Conservation (phyloP, 129 eudicot genomes). For the Glebionis coronaria region DNA sequence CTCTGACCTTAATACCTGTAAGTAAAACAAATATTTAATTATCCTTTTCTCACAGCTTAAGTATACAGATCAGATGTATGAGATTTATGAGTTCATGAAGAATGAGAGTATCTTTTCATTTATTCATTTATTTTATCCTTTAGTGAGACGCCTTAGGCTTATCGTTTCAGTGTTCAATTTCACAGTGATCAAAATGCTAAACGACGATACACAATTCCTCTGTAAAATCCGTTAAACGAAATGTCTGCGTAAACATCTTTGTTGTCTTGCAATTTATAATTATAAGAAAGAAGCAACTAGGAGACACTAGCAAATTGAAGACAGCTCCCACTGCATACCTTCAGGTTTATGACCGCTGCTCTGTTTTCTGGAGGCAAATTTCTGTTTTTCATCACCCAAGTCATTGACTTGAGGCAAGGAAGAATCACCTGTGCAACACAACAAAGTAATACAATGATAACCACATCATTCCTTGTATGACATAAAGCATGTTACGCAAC, state of each 20-base stretch:
- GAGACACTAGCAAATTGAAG: not conserved
- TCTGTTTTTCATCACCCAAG: constrained; percentile 94
- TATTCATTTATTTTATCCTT: not conserved
- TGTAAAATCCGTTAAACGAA: not conserved
- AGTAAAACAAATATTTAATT: constrained; percentile 15
- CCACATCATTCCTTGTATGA: constrained; percentile 1
- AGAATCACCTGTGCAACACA: constrained; percentile 46
- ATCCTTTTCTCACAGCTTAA: not conserved
- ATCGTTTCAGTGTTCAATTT: not conserved
- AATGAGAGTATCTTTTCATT: not conserved
- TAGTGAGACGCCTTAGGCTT: not conserved
- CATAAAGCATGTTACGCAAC: constrained; percentile 8
- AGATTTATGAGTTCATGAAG: not conserved
- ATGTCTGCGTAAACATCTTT: constrained; percentile 12
- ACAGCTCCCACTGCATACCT: constrained; percentile 42
- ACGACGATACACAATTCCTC: constrained; percentile 12
- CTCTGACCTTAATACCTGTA: constrained; percentile 6
- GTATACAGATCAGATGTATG: constrained; percentile 7
- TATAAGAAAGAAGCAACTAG: constrained; percentile 7
- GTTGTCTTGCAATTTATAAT: not conserved
- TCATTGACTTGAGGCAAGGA: constrained; percentile 98
- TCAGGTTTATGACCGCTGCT: constrained; percentile 79
- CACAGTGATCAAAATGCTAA: constrained; percentile 3
- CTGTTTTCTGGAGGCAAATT: constrained; percentile 67
- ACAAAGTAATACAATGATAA: constrained; percentile 5